phyloP scores from a whole-genome alignment of 805 yeast genomes.

The Isabelozyma rhagii region DNA sequence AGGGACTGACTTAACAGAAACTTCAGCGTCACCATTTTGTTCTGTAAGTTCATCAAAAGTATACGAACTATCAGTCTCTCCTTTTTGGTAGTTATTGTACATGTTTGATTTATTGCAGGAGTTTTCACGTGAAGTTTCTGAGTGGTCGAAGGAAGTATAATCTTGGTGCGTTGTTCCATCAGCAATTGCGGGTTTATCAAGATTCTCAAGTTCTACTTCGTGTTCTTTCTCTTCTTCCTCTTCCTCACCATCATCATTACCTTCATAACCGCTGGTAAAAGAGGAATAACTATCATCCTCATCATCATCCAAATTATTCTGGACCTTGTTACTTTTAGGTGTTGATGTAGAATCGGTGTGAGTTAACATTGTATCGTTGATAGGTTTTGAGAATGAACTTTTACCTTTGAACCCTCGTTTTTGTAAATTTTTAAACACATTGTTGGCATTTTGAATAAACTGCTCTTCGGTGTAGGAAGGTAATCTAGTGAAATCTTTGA shows the following conservation, averaged over 20 bases:
- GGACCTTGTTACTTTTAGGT: constrained; percentile 21
- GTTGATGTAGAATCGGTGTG: constrained; percentile 36
- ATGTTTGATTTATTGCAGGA: background rate
- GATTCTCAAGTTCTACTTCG: too few species aligned
- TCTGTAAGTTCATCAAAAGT: too few species aligned
- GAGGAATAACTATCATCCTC: constrained; percentile 24
- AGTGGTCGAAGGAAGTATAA: constrained; percentile 9
- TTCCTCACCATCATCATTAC: constrained; percentile 6
- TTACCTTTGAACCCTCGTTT: constrained; percentile 24
- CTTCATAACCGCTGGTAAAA: constrained; percentile 29
- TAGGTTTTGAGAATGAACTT: constrained; percentile 1
- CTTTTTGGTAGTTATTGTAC: constrained; percentile 9
- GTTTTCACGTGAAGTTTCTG: background rate
- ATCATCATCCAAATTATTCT: constrained; percentile 5
- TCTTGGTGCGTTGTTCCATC: constrained; percentile 1
- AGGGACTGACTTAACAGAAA: background rate
- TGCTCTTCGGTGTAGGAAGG: constrained; percentile 34
- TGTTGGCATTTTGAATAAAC: constrained; percentile 36
- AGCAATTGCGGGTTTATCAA: background rate
- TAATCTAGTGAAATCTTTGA: constrained; percentile 27
- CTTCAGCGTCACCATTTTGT: background rate
- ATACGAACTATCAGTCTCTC: background rate
- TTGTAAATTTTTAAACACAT: constrained; percentile 36
- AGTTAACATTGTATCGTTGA: background rate
- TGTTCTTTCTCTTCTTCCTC: constrained; percentile 3